Base-by-base conservation (phyloP, 2,329 filamentous ascomycete species). In the Xylaria sp. region DNA sequence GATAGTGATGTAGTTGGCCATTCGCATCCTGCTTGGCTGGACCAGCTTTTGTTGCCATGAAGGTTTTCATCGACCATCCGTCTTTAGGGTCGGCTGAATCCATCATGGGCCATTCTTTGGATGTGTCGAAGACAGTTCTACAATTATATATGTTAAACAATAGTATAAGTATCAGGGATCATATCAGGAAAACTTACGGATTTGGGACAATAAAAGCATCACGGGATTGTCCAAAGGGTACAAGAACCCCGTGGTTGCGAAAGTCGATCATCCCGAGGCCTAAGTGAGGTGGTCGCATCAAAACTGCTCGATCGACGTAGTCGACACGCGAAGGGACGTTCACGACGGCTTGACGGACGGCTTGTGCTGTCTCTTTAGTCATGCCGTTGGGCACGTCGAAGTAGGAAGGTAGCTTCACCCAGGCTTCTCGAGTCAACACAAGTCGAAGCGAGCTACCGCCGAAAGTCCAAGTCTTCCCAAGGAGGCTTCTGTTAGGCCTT, bases 381-480 rank as follows among this genome's bases (percentile, higher is more conserved):
- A 57, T 17, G 17, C 53, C 53, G 1, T 4, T 1, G 7, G 47
- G 53, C 8, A 52, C 33, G 37, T 57, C 38, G 2, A 57, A 47
- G 28, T 61, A 61, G 14, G 12, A n/a, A 28, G 14, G 53, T 4
- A 57, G 21, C 8, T 17, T 42, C 19, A 57, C 19, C 59, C 52
- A 57, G 5, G 35, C 23, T 23, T 61, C 38, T 8, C 38, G 59
- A 38, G 59, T 57, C 23, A 57, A 21, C 3, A 57, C 40, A 8
- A 57, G 46, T 15, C 47, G 35, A 9, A 61, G 47, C 15, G 59
- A 53, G 23, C 4, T 57, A 1, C 9, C 12, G 40, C 53, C 53
- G 19, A 61, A 61, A 5, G 17, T 2, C 52, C 59, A 61, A 17
- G 53, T 61, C 47, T 61, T 53, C 7, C 19, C 47, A 1, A 40